Evolutionary conservation across 441 rosid genomes (phyloP), one percentile per base, ranked within the genome.

Genomic region (Manihot esculenta): DNA sequence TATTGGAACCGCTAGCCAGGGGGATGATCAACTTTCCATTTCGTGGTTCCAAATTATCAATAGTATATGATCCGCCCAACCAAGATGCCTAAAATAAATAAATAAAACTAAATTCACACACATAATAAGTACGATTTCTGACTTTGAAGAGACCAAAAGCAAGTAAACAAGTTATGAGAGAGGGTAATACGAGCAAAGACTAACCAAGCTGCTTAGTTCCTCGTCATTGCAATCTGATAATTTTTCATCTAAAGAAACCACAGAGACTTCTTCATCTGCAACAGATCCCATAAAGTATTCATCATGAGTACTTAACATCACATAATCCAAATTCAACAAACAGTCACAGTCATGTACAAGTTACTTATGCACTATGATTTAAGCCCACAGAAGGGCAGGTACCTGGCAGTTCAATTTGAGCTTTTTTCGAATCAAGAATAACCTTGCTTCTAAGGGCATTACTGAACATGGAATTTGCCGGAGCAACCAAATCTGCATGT

Each of bases 381-480:
- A 56, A 26, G 45, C 12, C 65, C 17, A 21, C 1, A 47, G 12
- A 51, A 20, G 66, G 55, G 61, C 20, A 63, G 50, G 50, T 78
- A 94, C 99, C 98, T 83, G 89, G 87, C 66, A 92, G 83, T 77
- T 85, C 85, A 85, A 92, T 84, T 63, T 84, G 79, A 62, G 84
- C 84, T 78, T 80, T 80, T 64, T 71, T 72, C 33, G 88, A 78
- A 59, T 78, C 88, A 64, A 77, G 68, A 76, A 53, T 59, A 45
- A 84, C 77, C 62, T 82, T 82, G 57, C 84, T 76, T 77, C 48
- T 84, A 48, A 85, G 65, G 66, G 88, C 91, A 71, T 76, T 79
- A 2, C 65, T 69, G 71, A 90, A 83, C 64, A 78, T 66, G 65
- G 72, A 70, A 75, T 73, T 80, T 60, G 74, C 77, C 21, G 80